phyloP scores from a whole-genome alignment of 2,329 filamentous ascomycete species.

The Pseudogymnoascus sp. region DNA sequence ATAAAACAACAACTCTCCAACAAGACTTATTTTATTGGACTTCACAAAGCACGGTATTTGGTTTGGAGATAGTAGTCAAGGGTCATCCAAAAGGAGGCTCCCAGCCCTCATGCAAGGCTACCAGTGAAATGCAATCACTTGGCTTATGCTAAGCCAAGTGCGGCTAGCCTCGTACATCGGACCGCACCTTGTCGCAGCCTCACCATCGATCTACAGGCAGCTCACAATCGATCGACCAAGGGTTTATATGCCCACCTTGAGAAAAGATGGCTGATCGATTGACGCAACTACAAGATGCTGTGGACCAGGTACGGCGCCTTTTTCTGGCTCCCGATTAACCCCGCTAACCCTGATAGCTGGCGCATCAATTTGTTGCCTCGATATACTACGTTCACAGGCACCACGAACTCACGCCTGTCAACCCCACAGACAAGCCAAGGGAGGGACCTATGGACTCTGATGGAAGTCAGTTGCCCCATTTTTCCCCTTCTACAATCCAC shows the following conservation, averaged over 20 bases:
- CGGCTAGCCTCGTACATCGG: background rate
- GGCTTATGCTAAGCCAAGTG: background rate
- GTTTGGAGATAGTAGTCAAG: background rate
- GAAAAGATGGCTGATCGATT: constrained; percentile 63
- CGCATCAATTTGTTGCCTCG: constrained; percentile 61
- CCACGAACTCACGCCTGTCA: constrained; percentile 58
- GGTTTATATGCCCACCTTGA: background rate
- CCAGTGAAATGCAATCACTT: background rate
- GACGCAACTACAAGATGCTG: constrained; percentile 77
- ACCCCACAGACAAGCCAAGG: constrained; percentile 51
- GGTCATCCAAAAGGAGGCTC: background rate
- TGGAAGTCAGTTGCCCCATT: constrained; percentile 16
- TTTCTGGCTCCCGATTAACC: background rate
- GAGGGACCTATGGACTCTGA: constrained; percentile 45
- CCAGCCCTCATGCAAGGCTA: background rate
- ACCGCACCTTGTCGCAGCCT: background rate
- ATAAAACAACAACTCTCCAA: background rate
- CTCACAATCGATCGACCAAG: background rate
- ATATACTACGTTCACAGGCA: constrained; percentile 61
- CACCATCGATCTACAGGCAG: background rate
- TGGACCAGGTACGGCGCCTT: constrained; percentile 59
- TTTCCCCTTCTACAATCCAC: constrained; percentile 12
- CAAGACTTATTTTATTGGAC: background rate
- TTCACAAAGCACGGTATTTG: background rate
- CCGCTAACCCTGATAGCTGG: constrained; percentile 43